These are phyloP conservation scores for Sophora flavescens DNA, from an alignment of 306 rosid species.

Conservation along the genomic window DNA sequence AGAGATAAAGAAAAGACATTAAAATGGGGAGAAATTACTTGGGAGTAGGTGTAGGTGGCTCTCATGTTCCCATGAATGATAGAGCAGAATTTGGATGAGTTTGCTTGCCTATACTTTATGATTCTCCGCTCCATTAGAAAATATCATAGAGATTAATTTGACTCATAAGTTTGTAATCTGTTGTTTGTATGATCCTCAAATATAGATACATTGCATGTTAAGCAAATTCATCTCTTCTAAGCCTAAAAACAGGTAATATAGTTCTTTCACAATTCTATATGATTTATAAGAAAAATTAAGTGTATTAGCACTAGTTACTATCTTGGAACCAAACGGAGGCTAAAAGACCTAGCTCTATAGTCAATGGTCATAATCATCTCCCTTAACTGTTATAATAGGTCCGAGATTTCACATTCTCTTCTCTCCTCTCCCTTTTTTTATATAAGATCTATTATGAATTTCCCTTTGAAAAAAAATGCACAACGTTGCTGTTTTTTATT, in stretches of 20 bases:
- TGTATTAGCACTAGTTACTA: neutral
- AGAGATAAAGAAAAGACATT: conserved; percentile 39
- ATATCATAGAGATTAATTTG: conserved; percentile 1
- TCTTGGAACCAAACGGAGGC: neutral
- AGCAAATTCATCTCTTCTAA: neutral
- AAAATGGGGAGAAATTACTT: conserved; percentile 14
- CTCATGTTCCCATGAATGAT: conserved; percentile 37
- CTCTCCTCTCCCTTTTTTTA: too few species aligned
- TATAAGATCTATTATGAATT: too few species aligned
- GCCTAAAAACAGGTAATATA: neutral
- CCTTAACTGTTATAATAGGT: too few species aligned
- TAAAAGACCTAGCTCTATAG: too few species aligned
- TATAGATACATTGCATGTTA: neutral
- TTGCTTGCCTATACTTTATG: conserved; percentile 19
- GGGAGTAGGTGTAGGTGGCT: conserved; percentile 40
- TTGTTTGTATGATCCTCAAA: conserved; percentile 17
- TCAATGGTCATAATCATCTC: too few species aligned
- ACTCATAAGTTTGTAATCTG: neutral
- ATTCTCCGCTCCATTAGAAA: neutral
- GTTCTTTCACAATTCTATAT: neutral
- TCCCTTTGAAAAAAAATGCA: too few species aligned
- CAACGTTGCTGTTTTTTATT: too few species aligned
- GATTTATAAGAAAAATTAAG: too few species aligned
- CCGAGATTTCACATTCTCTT: too few species aligned
- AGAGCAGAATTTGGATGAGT: conserved; percentile 22